Conservation (phyloP, 192 early-diverging fungal species). For the Radiomyces spectabilis region DNA sequence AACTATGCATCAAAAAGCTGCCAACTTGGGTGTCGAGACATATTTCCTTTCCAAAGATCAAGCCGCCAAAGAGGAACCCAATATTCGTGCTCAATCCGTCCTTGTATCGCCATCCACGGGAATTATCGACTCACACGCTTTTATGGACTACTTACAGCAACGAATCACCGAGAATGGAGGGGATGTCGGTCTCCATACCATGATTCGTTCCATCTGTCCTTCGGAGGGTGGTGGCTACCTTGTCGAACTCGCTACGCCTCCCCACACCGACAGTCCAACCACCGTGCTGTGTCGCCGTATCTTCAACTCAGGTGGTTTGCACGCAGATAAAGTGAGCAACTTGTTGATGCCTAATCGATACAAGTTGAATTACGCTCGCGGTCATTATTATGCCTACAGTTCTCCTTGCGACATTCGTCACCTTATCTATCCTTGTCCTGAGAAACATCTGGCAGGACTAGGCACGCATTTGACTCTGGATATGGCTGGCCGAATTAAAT, state of each 20-base stretch:
- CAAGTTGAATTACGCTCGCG: constrained; percentile 68
- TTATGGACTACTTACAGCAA: constrained; percentile 56
- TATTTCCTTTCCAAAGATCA: constrained; percentile 37
- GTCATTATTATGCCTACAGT: constrained; percentile 67
- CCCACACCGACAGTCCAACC: constrained; percentile 33
- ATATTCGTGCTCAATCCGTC: constrained; percentile 44
- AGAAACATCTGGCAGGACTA: constrained; percentile 57
- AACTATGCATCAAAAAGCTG: constrained; percentile 46
- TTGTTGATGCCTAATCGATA: constrained; percentile 32
- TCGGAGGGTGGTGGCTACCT: constrained; percentile 28
- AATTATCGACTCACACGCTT: constrained; percentile 71
- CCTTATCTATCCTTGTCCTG: constrained; percentile 78
- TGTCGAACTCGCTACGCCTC: constrained; percentile 39
- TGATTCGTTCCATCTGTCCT: constrained; percentile 36
- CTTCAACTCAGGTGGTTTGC: constrained; percentile 75
- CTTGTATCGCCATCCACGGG: constrained; percentile 70
- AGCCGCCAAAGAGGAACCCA: constrained; percentile 46
- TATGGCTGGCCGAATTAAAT: constrained; percentile 63
- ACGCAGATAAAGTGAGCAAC: constrained; percentile 55
- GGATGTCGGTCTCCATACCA: constrained; percentile 43
- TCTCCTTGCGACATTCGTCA: constrained; percentile 35
- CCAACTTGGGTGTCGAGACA: constrained; percentile 40
- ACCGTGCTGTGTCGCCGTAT: constrained; percentile 48
- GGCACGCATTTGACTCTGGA: constrained; percentile 81
- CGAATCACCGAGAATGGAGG: constrained; percentile 43